Evolutionary conservation across 2,329 filamentous ascomycete species (phyloP).

Genomic region (Myriosclerotinia scirpicola): DNA sequence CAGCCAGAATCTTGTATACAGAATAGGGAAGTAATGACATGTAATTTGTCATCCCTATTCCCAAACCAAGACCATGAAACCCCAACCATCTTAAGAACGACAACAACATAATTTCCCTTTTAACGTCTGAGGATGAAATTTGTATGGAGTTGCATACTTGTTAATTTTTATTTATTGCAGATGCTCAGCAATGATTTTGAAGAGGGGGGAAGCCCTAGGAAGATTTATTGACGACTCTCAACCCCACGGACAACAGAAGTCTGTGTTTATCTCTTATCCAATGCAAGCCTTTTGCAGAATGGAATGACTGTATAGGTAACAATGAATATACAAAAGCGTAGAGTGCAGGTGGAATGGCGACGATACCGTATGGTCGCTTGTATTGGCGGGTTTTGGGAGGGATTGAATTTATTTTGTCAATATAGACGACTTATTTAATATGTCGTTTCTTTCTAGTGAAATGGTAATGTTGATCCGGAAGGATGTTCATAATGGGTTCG

Average conservation of each 20-base stretch:
- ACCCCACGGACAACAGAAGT: constrained; percentile 21
- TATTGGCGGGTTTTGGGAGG: background rate
- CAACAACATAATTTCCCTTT: constrained; percentile 14
- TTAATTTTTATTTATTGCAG: background rate
- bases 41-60: constrained; percentile 23
- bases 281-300: background rate
- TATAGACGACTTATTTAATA: constrained; percentile 5
- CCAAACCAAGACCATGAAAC: constrained; percentile 16
- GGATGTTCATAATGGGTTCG: constrained; percentile 1
- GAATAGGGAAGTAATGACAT: constrained; percentile 24
- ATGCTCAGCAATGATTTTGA: constrained; percentile 18
- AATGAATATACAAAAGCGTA: constrained; percentile 14
- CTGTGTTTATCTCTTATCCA: constrained; percentile 20
- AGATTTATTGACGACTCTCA: constrained; percentile 19
- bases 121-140: background rate
- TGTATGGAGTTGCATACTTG: constrained; percentile 17
- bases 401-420: constrained; percentile 10
- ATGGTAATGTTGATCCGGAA: constrained; percentile 13
- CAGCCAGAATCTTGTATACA: constrained; percentile 19
- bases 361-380: background rate
- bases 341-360: background rate
- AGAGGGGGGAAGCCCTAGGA: constrained; percentile 16
- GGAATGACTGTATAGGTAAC: constrained; percentile 5
- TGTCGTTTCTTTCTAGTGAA: constrained; percentile 9
- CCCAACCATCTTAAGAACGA: constrained; percentile 18